Evolutionary conservation across 352 stramenopile species (phyloP), one percentile per base, ranked within the genome.

Genomic region (Pythium dissotocum): DNA sequence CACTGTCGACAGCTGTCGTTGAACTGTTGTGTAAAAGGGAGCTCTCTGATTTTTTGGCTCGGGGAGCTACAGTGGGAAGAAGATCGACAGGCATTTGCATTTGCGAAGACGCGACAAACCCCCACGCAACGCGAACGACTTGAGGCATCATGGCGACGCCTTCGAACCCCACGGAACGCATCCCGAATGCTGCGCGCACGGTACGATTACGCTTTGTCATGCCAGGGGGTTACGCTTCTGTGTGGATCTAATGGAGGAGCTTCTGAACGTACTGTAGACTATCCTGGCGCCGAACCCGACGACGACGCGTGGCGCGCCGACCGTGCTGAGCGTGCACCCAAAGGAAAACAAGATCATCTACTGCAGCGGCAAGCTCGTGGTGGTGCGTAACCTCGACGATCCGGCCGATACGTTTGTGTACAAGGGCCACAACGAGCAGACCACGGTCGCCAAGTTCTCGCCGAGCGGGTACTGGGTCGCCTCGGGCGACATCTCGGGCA

Each of bases 381-480:
- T 98, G 6, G 86, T 98, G 60, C 87, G 92, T 55, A 94, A 94
- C 75, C 71, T 97, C 36, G 87, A 90, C 2, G 79, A 97, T 62
- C 83, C 89, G 63, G 80, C 71, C 5, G 83, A 97, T 63, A 92
- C 82, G 61, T 98, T 98, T 61, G 90, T 98, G 30, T 99, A 99
- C 84, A 94, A 97, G 58, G 95, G 95, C 62, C 97, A 99, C 78
- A 97, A 97, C 55, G 84, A 96, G 44, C 77, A 78, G 18, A 97
- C 94, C 14, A 98, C 93, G 0, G 88, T 95, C 24, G 91, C 91
- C 61, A 97, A 97, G 77, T 98, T 99, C 73, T 97, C 89, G 18
- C 95, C 96, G 0, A 97, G 87, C 49, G 97, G 97, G 48, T 98
- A 91, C 64, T 99, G 97, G 86, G 90, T 99, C 40, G 90, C 91